A percentile compares a stretch with the other conserved stretches of the same genome.
Evolutionary conservation across 1,284 basidiomycete species (phyloP).

Genomic region (Flammula alnicola): DNA sequence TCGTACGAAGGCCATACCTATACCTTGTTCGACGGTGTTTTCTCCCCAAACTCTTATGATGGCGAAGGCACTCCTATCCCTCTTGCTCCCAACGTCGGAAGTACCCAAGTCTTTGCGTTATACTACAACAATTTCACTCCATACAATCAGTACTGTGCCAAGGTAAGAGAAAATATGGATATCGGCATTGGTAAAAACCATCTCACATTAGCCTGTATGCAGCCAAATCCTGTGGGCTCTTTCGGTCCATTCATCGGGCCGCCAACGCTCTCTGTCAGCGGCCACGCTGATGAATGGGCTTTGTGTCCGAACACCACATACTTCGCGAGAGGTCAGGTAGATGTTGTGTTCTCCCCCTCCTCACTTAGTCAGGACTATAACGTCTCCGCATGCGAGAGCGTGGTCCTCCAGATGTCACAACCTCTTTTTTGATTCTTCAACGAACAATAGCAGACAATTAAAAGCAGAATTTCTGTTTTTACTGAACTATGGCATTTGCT

Average conservation of each 20-base stretch:
- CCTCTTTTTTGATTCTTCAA: too few species aligned
- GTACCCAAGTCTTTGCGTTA: conserved; percentile 5
- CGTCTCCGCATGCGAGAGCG: conserved; percentile 3
- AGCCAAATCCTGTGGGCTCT: conserved; percentile 17
- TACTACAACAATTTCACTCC: neutral
- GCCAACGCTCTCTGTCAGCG: conserved; percentile 13
- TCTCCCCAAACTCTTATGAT: neutral
- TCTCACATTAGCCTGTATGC: neutral
- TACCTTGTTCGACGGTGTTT: neutral
- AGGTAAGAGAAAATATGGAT: conserved; percentile 12
- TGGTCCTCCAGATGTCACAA: conserved; percentile 8
- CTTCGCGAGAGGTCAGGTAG: neutral
- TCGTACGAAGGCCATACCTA: neutral
- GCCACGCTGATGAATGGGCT: conserved; percentile 15
- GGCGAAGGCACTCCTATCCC: conserved; percentile 8
- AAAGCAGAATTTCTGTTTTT: too few species aligned
- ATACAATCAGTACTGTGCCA: conserved; percentile 16
- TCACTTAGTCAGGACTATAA: conserved; percentile 1
- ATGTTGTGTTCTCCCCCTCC: conserved; percentile 6
- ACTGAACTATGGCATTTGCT: too few species aligned
- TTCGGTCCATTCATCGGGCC: conserved; percentile 20
- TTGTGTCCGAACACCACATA: conserved; percentile 8
- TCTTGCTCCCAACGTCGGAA: conserved; percentile 3
- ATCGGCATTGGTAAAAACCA: neutral
- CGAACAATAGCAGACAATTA: too few species aligned